Evolutionary conservation across 495 filamentous ascomycete species (phyloP).

Genomic region (Neurospora sp.): DNA sequence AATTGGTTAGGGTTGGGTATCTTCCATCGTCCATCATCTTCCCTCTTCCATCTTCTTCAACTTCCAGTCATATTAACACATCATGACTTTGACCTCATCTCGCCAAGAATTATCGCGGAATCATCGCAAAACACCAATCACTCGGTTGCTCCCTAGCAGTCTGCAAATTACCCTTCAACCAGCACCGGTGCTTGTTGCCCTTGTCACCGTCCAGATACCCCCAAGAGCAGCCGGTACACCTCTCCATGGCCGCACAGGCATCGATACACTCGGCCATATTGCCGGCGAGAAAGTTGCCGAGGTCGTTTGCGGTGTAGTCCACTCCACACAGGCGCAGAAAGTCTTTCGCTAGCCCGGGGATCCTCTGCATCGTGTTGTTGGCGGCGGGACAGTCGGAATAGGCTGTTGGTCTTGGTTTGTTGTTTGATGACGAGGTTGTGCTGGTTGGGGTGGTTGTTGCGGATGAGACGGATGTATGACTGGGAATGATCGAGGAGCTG

Average conservation of each 20-base stretch:
- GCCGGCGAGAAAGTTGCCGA: constrained; percentile 26
- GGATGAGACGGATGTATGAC: background rate
- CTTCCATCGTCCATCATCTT: background rate
- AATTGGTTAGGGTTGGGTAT: background rate
- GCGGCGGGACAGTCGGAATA: constrained; percentile 29
- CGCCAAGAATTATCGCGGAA: constrained; percentile 15
- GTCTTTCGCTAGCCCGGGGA: constrained; percentile 28
- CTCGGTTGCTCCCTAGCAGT: constrained; percentile 19
- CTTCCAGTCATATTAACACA: background rate
- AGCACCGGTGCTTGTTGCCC: constrained; percentile 29
- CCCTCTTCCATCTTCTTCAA: background rate
- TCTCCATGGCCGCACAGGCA: constrained; percentile 28
- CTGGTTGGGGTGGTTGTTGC: background rate
- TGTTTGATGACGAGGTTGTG: background rate
- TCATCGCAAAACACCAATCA: constrained; percentile 34
- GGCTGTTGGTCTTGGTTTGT: constrained; percentile 8
- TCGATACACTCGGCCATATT: constrained; percentile 37
- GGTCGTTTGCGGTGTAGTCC: constrained; percentile 33
- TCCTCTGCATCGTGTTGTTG: constrained; percentile 35
- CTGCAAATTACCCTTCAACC: constrained; percentile 31
- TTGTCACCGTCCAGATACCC: constrained; percentile 30
- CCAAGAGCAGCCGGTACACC: constrained; percentile 36
- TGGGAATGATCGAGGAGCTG: background rate
- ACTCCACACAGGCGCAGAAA: constrained; percentile 37
- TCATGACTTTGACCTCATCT: background rate